Percentiles rank a stretch among this genome's conserved stretches.
Conservation (phyloP, 139 green algal genomes). For the Coelastrella sp. region DNA sequence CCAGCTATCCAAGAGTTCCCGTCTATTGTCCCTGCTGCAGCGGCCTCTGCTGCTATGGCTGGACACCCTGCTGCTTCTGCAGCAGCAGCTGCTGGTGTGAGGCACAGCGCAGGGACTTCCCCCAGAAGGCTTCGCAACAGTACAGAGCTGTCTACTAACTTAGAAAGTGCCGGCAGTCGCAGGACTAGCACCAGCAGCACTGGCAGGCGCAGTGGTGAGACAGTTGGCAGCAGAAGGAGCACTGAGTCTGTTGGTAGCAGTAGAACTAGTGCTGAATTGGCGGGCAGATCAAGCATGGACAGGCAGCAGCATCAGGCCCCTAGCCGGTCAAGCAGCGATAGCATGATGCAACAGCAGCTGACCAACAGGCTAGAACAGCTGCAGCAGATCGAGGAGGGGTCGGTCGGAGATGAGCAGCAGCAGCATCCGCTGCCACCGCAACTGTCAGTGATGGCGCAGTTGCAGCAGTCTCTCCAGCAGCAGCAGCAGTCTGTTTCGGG, state of each 20-base stretch:
- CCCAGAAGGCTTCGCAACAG: neutral
- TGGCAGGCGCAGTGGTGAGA: neutral
- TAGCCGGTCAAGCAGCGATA: neutral
- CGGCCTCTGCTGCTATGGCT: neutral
- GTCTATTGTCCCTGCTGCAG: neutral
- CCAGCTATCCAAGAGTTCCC: neutral
- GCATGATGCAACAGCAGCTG: neutral
- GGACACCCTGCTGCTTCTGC: neutral
- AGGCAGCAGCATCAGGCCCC: neutral
- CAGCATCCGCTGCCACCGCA: conserved; percentile 27
- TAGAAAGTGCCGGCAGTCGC: neutral
- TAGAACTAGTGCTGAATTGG: neutral
- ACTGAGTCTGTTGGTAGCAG: neutral
- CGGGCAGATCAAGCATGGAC: neutral
- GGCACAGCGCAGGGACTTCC: neutral
- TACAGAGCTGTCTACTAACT: neutral
- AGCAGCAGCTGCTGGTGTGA: conserved; percentile 5
- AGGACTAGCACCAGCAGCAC: neutral
- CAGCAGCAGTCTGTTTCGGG: neutral
- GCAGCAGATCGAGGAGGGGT: neutral
- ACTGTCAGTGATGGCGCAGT: neutral
- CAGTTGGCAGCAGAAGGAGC: neutral
- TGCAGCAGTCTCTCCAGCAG: neutral
- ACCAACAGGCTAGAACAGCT: neutral
- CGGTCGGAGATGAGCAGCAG: neutral